phyloP scores from a whole-genome alignment of 202 grass and related monocot species.

The Digitaria exilis region DNA sequence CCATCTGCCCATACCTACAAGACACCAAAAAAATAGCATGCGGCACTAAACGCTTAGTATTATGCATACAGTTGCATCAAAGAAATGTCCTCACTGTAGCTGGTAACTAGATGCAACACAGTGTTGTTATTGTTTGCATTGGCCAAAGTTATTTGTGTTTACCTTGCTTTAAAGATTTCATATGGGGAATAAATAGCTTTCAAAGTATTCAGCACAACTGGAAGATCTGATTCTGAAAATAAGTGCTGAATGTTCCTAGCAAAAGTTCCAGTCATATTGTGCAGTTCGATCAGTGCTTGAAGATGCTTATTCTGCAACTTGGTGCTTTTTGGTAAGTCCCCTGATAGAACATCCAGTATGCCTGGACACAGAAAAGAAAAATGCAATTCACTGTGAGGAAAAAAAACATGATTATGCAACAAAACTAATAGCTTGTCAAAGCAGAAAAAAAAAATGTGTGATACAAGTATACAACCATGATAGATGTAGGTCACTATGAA shows the following conservation, averaged over 20 bases:
- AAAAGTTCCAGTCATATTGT: conserved; percentile 93
- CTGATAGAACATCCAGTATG: conserved; percentile 92
- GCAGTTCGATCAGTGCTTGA: conserved; percentile 88
- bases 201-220: conserved; percentile 72
- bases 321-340: conserved; percentile 90
- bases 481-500: not conserved
- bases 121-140: not conserved
- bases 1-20: conserved; percentile 95
- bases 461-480: not conserved
- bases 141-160: conserved; percentile 11
- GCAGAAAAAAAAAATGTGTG: conserved; percentile 23
- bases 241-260: conserved; percentile 90
- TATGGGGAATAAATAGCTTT: conserved; percentile 98
- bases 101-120: not conserved
- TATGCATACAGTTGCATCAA: not conserved
- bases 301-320: conserved; percentile 93
- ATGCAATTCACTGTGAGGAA: conserved; percentile 9
- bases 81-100: conserved; percentile 12
- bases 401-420: not conserved
- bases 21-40: conserved; percentile 15
- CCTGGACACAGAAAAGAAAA: conserved; percentile 59
- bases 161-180: conserved; percentile 93
- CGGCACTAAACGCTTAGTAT: not conserved
- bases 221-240: conserved; percentile 89
- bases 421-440: conserved; percentile 25